Conservation (phyloP, 345 rosid genomes). For the Citrus hindsii region DNA sequence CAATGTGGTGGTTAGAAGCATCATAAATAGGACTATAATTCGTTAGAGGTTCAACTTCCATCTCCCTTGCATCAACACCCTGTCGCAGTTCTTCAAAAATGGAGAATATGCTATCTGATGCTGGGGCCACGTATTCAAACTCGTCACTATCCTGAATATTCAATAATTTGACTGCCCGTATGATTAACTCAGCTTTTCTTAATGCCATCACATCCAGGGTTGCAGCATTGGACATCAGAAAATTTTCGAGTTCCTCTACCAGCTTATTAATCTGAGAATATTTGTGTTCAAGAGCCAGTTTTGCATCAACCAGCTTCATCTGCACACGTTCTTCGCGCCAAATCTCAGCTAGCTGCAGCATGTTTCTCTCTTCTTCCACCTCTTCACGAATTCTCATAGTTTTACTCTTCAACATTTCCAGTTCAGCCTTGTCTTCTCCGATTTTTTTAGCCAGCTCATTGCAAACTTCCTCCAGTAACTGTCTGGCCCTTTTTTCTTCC, state of each 20-base stretch:
- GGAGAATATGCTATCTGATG: constrained; percentile 32
- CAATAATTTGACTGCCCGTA: constrained; percentile 28
- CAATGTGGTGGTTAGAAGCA: constrained; percentile 2
- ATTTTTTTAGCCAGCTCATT: constrained; percentile 22
- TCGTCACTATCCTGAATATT: constrained; percentile 28
- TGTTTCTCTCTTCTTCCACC: constrained; percentile 41
- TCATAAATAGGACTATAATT: background rate
- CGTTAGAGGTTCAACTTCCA: background rate
- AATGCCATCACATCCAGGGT: constrained; percentile 21
- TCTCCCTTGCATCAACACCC: constrained; percentile 21
- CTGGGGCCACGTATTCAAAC: constrained; percentile 30
- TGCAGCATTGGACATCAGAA: constrained; percentile 23
- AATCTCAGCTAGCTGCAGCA: constrained; percentile 42
- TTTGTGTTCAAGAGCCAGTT: constrained; percentile 40
- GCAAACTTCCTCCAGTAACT: constrained; percentile 28
- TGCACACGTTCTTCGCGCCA: constrained; percentile 52
- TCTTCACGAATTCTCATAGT: constrained; percentile 18
- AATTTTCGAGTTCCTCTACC: constrained; percentile 34
- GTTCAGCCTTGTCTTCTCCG: constrained; percentile 32
- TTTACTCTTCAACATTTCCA: constrained; percentile 29
- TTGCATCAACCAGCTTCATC: constrained; percentile 35
- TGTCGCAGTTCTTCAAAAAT: constrained; percentile 24
- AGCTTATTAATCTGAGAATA: constrained; percentile 39
- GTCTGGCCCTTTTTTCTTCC: constrained; percentile 37
- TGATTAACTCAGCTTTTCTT: constrained; percentile 33